Conservation (phyloP, 345 rosid genomes). For the Arabis hirsuta region DNA sequence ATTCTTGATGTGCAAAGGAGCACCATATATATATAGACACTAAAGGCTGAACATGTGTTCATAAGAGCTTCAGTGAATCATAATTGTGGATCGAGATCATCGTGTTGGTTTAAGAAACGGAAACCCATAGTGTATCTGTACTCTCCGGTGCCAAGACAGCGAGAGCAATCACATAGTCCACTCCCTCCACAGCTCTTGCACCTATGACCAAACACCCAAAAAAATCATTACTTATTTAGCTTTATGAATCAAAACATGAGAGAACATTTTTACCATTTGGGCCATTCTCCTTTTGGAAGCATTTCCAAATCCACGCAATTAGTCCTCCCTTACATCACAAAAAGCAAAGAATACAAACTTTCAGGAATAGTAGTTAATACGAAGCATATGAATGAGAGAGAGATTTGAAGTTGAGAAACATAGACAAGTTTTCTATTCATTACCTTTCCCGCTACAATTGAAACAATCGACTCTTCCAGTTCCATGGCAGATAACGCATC, state of each 20-base stretch:
- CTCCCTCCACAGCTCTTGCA: conserved; percentile 80
- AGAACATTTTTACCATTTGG: conserved; percentile 64
- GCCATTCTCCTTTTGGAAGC: conserved; percentile 90
- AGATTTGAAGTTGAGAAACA: neutral
- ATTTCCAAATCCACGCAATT: conserved; percentile 52
- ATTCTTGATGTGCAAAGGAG: neutral
- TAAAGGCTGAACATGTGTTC: neutral
- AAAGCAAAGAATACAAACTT: neutral
- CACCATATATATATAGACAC: neutral
- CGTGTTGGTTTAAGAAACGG: conserved; percentile 54
- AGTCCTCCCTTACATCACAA: conserved; percentile 64
- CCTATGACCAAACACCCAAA: conserved; percentile 47
- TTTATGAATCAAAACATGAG: neutral
- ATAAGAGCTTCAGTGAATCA: neutral
- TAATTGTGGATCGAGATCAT: conserved; percentile 1
- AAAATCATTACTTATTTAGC: neutral
- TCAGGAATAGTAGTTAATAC: neutral
- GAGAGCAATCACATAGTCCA: conserved; percentile 70
- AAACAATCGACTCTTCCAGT: conserved; percentile 69
- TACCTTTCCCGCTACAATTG: conserved; percentile 72
- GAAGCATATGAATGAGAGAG: neutral
- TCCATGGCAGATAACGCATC: conserved; percentile 72
- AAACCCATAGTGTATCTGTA: conserved; percentile 68
- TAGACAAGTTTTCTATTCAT: neutral
- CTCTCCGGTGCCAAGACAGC: conserved; percentile 79